phyloP scores from a whole-genome alignment of 2,329 filamentous ascomycete species.

The Arthrobotrys musiformis region DNA sequence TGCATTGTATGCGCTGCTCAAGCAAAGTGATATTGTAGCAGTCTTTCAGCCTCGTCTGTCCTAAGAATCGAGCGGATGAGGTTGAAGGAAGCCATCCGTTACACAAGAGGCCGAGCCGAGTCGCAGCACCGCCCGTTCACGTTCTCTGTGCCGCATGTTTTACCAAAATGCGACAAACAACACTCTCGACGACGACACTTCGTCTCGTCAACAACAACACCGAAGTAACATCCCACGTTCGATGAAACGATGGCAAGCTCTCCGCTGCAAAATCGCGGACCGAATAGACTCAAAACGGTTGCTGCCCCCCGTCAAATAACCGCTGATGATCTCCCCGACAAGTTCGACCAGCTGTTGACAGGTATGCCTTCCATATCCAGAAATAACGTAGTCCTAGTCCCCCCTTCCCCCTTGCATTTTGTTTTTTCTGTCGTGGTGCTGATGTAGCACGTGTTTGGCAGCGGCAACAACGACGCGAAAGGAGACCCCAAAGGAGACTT shows the following conservation, averaged over 20 bases:
- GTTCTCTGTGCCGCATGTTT: constrained; percentile 7
- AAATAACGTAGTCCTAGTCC: background rate
- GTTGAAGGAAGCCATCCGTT: constrained; percentile 29
- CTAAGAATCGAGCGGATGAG: constrained; percentile 6
- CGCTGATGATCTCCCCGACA: constrained; percentile 24
- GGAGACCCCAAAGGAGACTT: constrained; percentile 47
- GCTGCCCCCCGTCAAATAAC: constrained; percentile 30
- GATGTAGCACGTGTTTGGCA: constrained; percentile 38
- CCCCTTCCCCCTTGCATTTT: constrained; percentile 35
- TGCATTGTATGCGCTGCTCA: background rate
- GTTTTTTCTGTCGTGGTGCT: no score
- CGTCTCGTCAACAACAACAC: constrained; percentile 11
- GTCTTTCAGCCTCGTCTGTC: constrained; percentile 6
- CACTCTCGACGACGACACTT: constrained; percentile 20
- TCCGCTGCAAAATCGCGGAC: constrained; percentile 29
- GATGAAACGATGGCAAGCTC: constrained; percentile 41
- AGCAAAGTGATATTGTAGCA: background rate
- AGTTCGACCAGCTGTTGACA: constrained; percentile 36
- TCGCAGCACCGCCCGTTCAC: constrained; percentile 9
- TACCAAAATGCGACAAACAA: constrained; percentile 47
- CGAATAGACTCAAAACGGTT: background rate
- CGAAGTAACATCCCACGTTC: constrained; percentile 1
- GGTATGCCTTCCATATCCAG: constrained; percentile 23
- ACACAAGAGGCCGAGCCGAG: constrained; percentile 30
- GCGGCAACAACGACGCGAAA: constrained; percentile 57